Base-by-base conservation (phyloP, 2,329 filamentous ascomycete species). In the Cladorrhinum sp. region DNA sequence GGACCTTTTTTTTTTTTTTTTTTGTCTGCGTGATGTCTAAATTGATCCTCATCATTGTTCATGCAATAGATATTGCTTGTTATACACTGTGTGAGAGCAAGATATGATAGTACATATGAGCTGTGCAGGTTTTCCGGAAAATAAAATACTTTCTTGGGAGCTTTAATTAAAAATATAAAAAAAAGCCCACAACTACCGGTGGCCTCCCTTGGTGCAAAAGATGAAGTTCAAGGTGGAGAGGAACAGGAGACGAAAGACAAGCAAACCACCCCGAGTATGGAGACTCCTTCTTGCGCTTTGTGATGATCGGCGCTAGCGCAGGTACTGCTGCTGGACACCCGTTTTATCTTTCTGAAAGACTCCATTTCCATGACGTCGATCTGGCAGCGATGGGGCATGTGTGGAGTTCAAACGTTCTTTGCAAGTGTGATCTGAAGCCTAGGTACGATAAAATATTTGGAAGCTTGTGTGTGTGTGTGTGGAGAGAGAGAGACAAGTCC, bases 301-400 rank as follows among this genome's bases (percentile, higher is more conserved):
- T 13, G n/a, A 7, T 32, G 29, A 55, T 55, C 52, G 52, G 32
- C 52, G 53, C 53, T 56, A 56, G 41, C 24, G 53, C 53, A 56
- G 53, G 49, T 50, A 50, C 49, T 25, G 49, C 6, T 7, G 7
- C 7, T 32, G 6, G 7, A 7, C 41, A 18, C 4, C 36, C 36
- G 36, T 41, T 41, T 41, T 41, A 41, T 29, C 25, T 29, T 29
- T 10, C 25, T n/a, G 20, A 36, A 53, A 29, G 51, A 53, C 52
- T 45, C 52, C 52, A 55, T n/a, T 48, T 41, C n/a, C 36, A 25
- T 55, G 36, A 55, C 52, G 53, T 56, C 22, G 38, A 49, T 32
- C 16, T 41, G 20, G 23, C n/a, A n/a, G n/a, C 51, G 29, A 32
- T 5, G 18, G 27, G 51, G 29, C 12, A 36, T 13, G 29, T 36